Base-by-base conservation (phyloP, 192 early-diverging fungal species). In the Umbelopsis isabellina region DNA sequence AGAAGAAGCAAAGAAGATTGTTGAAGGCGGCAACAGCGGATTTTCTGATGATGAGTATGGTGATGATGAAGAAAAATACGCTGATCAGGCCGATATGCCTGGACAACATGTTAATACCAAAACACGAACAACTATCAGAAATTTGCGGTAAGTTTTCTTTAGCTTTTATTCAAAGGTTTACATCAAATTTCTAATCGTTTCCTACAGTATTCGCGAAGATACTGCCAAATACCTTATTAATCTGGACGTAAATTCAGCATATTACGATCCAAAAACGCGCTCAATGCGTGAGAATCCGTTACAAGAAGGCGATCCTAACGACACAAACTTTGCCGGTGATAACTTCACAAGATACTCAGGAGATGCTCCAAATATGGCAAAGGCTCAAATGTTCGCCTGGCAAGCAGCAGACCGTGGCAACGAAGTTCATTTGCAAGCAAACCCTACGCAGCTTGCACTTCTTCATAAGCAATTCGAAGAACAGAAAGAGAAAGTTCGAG, bases 261-360 rank as follows among this genome's bases (percentile, higher is more conserved):
- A 95, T 86, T 99, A 99, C 72, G 98, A 99, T 82, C 98, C 98
- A 44, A 99, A 99, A 75, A 97, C 98, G 3, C 88, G 97, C 33
- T 96, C 96, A 1, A 99, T 99, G 98, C 91, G 98, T 73, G 97
- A 98, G 68, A 97, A 98, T 80, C 98, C 97, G 10, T 82, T 89
- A 61, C 23, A 72, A 33, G 46, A 18, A 1, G 82, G 85, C 37
- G 91, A 91, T 46, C 82, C 90, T 65, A 78, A 66, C 35, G 75
- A 75, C 35, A 78, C 77, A 15, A 74, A 73, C 2, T 93, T 88
- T 67, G 89, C 94, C 5, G 98, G 96, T 45, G 98, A 99, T 77
- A 97, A 98, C 72, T 97, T 97, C 81, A 83, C 91, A 22, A 85
- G 96, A 35, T 97, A 92, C 75, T 89, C 96, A 64, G 94, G 93